phyloP scores from a whole-genome alignment of 2,329 filamentous ascomycete genomes.

The Xylariaceae sp. region DNA sequence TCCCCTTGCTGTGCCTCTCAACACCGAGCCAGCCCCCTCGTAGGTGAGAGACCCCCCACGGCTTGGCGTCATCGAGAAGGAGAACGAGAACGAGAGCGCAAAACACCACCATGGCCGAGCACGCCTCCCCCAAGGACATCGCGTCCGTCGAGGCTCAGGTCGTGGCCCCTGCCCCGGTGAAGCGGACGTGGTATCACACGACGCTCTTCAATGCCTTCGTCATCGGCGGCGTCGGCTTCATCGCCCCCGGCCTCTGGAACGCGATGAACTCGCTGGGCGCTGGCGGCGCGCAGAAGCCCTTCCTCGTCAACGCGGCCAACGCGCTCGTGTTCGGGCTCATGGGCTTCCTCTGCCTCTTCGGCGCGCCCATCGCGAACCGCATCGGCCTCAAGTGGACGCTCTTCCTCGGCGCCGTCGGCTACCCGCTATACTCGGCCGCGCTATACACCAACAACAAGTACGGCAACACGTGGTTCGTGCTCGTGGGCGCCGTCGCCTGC shows the following conservation, averaged over 20 bases:
- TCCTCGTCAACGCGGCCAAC: slow-evolving; percentile 37
- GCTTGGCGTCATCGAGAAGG: too few species aligned
- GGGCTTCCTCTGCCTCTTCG: slow-evolving; percentile 31
- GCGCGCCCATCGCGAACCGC: slow-evolving; percentile 31
- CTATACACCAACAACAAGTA: slow-evolving; percentile 39
- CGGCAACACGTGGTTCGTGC: slow-evolving; percentile 58
- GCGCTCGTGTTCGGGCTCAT: slow-evolving; percentile 33
- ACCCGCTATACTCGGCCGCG: slow-evolving; percentile 32
- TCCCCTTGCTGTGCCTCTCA: too few species aligned
- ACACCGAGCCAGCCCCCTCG: too few species aligned
- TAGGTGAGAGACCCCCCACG: too few species aligned
- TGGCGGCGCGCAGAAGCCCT: slow-evolving; percentile 46
- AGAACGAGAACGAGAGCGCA: neutral
- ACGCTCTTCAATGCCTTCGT: slow-evolving; percentile 50
- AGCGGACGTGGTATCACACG: slow-evolving; percentile 41
- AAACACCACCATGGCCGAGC: slow-evolving; percentile 9
- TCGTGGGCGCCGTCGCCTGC: slow-evolving; percentile 63
- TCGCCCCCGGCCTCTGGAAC: slow-evolving; percentile 48
- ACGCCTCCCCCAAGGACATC: slow-evolving; percentile 1
- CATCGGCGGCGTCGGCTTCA: slow-evolving; percentile 47
- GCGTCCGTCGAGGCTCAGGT: slow-evolving; percentile 1
- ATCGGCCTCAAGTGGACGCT: slow-evolving; percentile 31
- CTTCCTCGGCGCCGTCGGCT: slow-evolving; percentile 32
- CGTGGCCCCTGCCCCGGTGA: neutral
- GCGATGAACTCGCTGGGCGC: slow-evolving; percentile 50